Percentiles rank a stretch among this genome's conserved stretches.
phyloP scores from a whole-genome alignment of 139 green algal species.

The Pseudopediastrum boryanum region DNA sequence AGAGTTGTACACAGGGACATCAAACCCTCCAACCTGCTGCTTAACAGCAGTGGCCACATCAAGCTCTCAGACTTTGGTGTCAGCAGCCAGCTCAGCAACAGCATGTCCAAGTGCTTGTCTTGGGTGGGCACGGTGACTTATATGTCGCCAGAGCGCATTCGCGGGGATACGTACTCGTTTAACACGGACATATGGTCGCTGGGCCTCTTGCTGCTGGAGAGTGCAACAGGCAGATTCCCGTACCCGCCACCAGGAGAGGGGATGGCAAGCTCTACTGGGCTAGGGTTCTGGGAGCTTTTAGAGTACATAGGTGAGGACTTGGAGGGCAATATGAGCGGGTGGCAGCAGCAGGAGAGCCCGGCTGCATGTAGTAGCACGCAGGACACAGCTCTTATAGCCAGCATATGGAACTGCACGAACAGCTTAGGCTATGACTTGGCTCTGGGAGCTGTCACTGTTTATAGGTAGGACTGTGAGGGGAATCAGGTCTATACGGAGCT shows the following conservation, averaged over 20 bases:
- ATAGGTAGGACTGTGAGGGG: too few species aligned
- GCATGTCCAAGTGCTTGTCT: slow-evolving; percentile 67
- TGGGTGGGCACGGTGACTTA: slow-evolving; percentile 95
- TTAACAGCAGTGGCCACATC: slow-evolving; percentile 57
- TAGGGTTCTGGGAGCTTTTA: slow-evolving; percentile 71
- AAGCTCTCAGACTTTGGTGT: slow-evolving; percentile 82
- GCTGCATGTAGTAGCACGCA: too few species aligned
- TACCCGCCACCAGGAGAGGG: slow-evolving; percentile 44
- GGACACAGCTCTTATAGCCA: too few species aligned
- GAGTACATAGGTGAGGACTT: slow-evolving; percentile 60
- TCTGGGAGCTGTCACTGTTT: too few species aligned
- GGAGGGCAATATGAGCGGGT: not conserved
- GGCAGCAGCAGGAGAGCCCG: slow-evolving; percentile 19
- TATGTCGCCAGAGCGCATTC: slow-evolving; percentile 96
- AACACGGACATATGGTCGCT: slow-evolving; percentile 83
- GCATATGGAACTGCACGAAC: too few species aligned
- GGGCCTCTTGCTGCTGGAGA: slow-evolving; percentile 79
- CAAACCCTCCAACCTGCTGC: slow-evolving; percentile 83
- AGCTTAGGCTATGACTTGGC: too few species aligned
- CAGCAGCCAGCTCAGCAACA: slow-evolving; percentile 62
- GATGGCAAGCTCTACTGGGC: too few species aligned
- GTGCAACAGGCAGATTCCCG: slow-evolving; percentile 51
- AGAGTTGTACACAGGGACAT: slow-evolving; percentile 64
- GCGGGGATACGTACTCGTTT: slow-evolving; percentile 82
- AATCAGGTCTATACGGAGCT: too few species aligned